A percentile compares a stretch with the other conserved stretches of the same genome.
Evolutionary conservation across 441 rosid species (phyloP).

Genomic region (Pelargonium exstipulatum): DNA sequence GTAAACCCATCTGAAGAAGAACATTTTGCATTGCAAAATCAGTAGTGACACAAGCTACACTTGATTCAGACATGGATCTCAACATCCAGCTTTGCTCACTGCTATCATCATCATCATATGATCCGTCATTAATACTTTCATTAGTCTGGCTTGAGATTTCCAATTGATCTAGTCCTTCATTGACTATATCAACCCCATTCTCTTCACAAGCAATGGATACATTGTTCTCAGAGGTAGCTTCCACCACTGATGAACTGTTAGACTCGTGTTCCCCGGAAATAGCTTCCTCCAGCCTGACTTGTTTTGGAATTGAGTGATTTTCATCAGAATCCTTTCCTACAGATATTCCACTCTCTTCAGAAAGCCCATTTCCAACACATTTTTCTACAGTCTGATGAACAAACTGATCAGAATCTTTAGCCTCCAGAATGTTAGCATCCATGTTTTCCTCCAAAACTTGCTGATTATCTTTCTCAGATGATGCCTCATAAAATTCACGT

Average conservation of each 20-base stretch:
- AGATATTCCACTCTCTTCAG: constrained; percentile 26
- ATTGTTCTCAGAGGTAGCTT: constrained; percentile 22
- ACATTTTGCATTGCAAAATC: constrained; percentile 97
- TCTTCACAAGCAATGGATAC: constrained; percentile 25
- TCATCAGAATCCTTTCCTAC: constrained; percentile 28
- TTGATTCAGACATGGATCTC: constrained; percentile 84
- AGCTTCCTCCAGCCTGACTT: constrained; percentile 66
- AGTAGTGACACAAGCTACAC: constrained; percentile 83
- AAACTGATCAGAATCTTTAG: constrained; percentile 20
- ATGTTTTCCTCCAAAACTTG: constrained; percentile 39
- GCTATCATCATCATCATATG: constrained; percentile 54
- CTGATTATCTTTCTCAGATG: constrained; percentile 52
- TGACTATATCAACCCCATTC: constrained; percentile 25
- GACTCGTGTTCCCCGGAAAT: constrained; percentile 22
- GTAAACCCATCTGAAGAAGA: constrained; percentile 90
- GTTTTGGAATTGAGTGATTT: constrained; percentile 41
- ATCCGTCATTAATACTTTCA: constrained; percentile 41
- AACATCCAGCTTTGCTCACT: constrained; percentile 82
- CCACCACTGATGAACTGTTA: constrained; percentile 12
- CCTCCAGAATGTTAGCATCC: constrained; percentile 22
- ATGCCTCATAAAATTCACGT: constrained; percentile 43
- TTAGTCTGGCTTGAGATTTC: constrained; percentile 50
- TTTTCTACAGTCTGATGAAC: constrained; percentile 25
- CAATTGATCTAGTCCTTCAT: constrained; percentile 34
- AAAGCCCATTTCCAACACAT: constrained; percentile 21